Evolutionary conservation across 148 eudicot genomes (phyloP).

Genomic region (Cornus florida): DNA sequence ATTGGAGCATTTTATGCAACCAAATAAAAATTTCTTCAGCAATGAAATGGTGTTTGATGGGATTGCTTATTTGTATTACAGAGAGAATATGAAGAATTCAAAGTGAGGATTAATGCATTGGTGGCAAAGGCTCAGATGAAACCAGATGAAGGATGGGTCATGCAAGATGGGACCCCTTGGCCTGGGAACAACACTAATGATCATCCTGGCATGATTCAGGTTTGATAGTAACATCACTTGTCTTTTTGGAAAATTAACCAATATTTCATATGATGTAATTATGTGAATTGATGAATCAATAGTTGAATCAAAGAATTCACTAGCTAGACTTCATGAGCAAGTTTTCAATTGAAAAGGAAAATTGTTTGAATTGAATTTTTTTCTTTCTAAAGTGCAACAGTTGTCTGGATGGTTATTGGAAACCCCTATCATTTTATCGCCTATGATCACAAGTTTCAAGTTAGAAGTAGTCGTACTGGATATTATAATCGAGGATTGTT

Average conservation of each 20-base stretch:
- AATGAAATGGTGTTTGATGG: not conserved
- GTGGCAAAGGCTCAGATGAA: slow-evolving; percentile 80
- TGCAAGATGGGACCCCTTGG: slow-evolving; percentile 96
- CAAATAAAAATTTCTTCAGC: not conserved
- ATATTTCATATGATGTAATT: not conserved
- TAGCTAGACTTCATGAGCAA: no score
- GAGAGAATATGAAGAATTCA: slow-evolving; percentile 93
- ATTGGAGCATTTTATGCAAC: no score
- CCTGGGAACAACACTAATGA: slow-evolving; percentile 91
- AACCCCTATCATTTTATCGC: no score
- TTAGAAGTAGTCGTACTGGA: no score
- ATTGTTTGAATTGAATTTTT: no score
- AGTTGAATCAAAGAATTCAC: not conserved
- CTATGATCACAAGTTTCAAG: no score
- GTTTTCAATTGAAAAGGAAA: no score
- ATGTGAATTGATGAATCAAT: not conserved
- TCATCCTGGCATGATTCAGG: slow-evolving; percentile 99
- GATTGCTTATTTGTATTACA: slow-evolving; percentile 12
- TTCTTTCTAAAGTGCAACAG: no score
- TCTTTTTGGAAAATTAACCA: not conserved
- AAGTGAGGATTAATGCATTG: slow-evolving; percentile 77
- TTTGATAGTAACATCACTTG: slow-evolving; percentile 2
- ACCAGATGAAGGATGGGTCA: slow-evolving; percentile 98
- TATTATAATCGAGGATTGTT: no score
- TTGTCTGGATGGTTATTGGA: no score